A percentile compares a stretch with the other conserved stretches of the same genome.
phyloP scores from a whole-genome alignment of 2,329 filamentous ascomycete genomes.

The Exophiala bonariae region DNA sequence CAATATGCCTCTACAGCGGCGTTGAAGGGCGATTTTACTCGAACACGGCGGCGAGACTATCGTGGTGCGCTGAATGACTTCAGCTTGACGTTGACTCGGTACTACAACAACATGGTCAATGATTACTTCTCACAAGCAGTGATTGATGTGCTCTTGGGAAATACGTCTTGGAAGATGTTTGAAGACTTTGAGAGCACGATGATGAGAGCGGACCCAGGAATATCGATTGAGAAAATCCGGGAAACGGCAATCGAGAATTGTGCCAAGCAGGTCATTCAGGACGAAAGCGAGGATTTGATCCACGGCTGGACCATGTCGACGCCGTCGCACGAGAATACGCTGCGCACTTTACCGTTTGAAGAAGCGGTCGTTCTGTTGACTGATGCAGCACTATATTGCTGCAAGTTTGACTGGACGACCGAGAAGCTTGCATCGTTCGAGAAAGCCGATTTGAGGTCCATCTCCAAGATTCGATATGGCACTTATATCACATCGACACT shows the following conservation, averaged over 20 bases:
- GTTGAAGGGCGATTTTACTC: constrained; percentile 94
- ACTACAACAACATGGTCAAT: constrained; percentile 87
- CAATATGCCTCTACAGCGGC: constrained; percentile 96
- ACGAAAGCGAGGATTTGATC: constrained; percentile 80
- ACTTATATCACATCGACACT: constrained; percentile 90
- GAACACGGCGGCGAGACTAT: constrained; percentile 82
- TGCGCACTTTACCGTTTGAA: constrained; percentile 73
- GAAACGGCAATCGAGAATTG: constrained; percentile 89
- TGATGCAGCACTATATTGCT: constrained; percentile 80
- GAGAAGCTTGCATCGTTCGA: constrained; percentile 95
- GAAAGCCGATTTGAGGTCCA: constrained; percentile 72
- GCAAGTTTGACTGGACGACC: constrained; percentile 89
- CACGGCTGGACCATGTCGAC: constrained; percentile 87
- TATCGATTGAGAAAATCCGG: constrained; percentile 80
- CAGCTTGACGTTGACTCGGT: constrained; percentile 75
- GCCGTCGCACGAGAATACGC: constrained; percentile 68
- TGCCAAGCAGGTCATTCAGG: constrained; percentile 79
- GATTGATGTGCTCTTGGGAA: constrained; percentile 91
- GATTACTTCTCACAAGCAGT: constrained; percentile 96
- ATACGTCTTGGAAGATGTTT: constrained; percentile 80
- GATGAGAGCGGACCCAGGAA: constrained; percentile 87
- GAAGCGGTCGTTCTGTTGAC: constrained; percentile 88
- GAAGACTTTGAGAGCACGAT: constrained; percentile 93
- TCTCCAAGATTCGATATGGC: constrained; percentile 73
- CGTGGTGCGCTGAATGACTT: constrained; percentile 89